Conservation (phyloP, 179 eudicot genomes). For the Corrigiola litoralis region DNA sequence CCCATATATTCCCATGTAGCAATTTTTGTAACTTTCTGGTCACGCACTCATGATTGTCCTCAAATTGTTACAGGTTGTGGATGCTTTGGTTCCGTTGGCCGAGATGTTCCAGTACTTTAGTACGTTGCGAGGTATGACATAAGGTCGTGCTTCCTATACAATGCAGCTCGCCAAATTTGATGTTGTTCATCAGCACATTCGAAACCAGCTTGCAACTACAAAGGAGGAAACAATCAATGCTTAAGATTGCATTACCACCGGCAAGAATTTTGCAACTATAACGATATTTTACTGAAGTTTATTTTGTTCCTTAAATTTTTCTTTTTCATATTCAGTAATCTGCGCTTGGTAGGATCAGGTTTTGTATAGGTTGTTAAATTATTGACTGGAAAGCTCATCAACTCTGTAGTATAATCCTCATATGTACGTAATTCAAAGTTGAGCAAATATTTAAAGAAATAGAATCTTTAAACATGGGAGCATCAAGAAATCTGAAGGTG, state of each 20-base stretch:
- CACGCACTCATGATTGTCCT: background rate
- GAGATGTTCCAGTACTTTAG: conserved; percentile 98
- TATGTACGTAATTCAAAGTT: conserved; percentile 4
- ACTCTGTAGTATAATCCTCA: conserved; percentile 4
- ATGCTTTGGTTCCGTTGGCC: conserved; percentile 79
- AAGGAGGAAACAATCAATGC: conserved; percentile 80
- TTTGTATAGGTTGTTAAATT: conserved; percentile 19
- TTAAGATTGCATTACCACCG: conserved; percentile 22
- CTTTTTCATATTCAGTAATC: background rate
- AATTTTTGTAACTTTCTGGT: too few species aligned
- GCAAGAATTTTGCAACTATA: too few species aligned
- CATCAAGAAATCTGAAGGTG: too few species aligned
- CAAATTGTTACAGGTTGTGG: conserved; percentile 58
- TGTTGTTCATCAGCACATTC: conserved; percentile 94
- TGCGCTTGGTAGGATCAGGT: conserved; percentile 4
- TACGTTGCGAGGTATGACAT: conserved; percentile 84
- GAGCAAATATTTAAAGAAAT: background rate
- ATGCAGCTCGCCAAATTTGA: conserved; percentile 91
- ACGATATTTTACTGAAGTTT: background rate
- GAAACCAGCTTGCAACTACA: conserved; percentile 64
- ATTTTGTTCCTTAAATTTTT: background rate
- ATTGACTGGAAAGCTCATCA: conserved; percentile 12
- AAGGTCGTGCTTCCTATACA: conserved; percentile 89
- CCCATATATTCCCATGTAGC: too few species aligned
- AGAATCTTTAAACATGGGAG: conserved; percentile 4